Evolutionary conservation across 2,329 filamentous ascomycete species (phyloP), one percentile per base, ranked within the genome.

Genomic region (Fusarium sp.): DNA sequence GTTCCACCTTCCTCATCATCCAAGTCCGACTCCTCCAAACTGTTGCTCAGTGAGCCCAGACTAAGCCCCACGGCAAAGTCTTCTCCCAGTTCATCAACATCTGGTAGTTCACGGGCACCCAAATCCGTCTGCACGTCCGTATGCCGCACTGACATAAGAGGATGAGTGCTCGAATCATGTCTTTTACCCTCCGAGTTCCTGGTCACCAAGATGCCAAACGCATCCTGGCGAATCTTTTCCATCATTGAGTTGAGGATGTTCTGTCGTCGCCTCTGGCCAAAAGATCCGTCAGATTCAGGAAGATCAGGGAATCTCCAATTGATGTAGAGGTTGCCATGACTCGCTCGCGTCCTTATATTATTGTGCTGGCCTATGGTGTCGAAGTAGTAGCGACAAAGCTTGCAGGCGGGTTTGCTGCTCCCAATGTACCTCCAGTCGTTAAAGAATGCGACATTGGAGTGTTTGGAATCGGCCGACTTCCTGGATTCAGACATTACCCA

Each of bases 401-500:
- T 72, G 33, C 80, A 82, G 0, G 79, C 77, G 0, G 79, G 79
- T 63, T 82, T 82, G 67, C 79, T 80, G 27, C 70, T 72, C 1
- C 79, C 80, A n/a, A 82, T 79, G 52, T 81, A 82, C 15, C 63
- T 70, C 57, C 72, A 75, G 11, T 67, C 58, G 0, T 59, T 39
- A 56, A 78, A 82, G 70, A 79, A 81, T 0, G 35, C 35, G 1
- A 61, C 25, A 0, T 11, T 27, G 8, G 40, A 37, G 1, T 48
- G 48, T 4, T 14, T 0, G 18, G 13, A 10, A 4, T 31, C 29
- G 13, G 11, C 13, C 29, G 5, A 11, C 7, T 11, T 37, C 41
- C 2, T 76, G 4, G 36, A 49, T 7, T 60, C 57, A 15, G 49
- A 33, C 17, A 72, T 46, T 14, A 75, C 35, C 35, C 74, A 72